These are phyloP conservation scores for Neurospora discreta DNA, from an alignment of 495 filamentous ascomycete species.

Conservation along the genomic window DNA sequence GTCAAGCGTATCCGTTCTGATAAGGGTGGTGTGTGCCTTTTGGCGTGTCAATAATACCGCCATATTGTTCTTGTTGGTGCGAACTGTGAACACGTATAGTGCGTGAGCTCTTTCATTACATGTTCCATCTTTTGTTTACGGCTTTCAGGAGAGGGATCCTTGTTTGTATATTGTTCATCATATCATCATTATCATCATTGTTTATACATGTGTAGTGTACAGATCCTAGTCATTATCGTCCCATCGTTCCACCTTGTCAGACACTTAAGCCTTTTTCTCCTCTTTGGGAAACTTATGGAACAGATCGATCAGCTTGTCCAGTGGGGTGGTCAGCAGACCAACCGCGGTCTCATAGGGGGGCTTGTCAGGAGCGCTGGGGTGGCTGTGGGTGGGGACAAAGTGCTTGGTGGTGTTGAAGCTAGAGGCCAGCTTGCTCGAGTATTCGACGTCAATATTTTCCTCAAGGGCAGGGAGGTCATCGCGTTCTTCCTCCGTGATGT, in stretches of 20 bases:
- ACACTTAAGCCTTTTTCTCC: not conserved
- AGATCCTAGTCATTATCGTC: not conserved
- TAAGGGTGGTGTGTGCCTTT: not conserved
- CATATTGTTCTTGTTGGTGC: not conserved
- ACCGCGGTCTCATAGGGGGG: constrained; percentile 40
- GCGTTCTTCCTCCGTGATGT: constrained; percentile 52
- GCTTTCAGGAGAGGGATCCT: too few species aligned
- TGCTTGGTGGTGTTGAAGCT: constrained; percentile 49
- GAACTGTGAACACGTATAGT: not conserved
- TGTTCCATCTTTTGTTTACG: not conserved
- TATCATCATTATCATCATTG: not conserved
- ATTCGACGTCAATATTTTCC: constrained; percentile 22
- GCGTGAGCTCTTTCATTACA: too few species aligned
- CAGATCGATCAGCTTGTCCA: constrained; percentile 41
- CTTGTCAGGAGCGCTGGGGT: constrained; percentile 40
- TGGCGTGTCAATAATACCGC: not conserved
- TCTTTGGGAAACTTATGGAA: constrained; percentile 35
- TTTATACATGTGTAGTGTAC: not conserved
- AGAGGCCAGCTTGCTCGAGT: constrained; percentile 35
- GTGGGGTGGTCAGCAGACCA: constrained; percentile 37
- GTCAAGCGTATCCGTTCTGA: constrained; percentile 24
- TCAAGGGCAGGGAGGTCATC: constrained; percentile 48
- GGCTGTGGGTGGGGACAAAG: constrained; percentile 48
- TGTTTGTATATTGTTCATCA: not conserved
- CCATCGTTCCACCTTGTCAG: not conserved